Percentiles rank a stretch among this genome's conserved stretches.
These are phyloP conservation scores for Azolla pinnata DNA, from an alignment of 75 land plant species.

Conservation along the genomic window DNA sequence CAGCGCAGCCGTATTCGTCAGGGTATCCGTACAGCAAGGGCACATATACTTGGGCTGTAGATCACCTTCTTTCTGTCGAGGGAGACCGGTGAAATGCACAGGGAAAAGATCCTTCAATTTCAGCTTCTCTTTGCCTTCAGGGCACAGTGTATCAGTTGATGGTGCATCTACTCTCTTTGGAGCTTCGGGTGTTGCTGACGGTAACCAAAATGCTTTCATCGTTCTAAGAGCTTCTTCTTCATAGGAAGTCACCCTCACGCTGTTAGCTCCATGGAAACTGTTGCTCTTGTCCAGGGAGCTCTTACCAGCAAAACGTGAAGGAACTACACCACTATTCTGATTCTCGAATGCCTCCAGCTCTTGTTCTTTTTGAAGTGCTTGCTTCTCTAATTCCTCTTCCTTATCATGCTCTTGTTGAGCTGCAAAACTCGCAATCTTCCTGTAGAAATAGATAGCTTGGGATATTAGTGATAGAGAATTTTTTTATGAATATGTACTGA, in stretches of 20 bases:
- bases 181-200: conserved; percentile 93
- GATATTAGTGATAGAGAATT: no score
- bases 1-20: conserved; percentile 63
- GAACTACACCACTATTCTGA: conserved; percentile 92
- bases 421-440: conserved; percentile 61
- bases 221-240: conserved; percentile 95
- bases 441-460: no score
- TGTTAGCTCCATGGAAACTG: conserved; percentile 95
- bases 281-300: conserved; percentile 30
- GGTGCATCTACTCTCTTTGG: conserved; percentile 67
- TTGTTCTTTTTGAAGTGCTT: conserved; percentile 50
- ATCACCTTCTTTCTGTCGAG: conserved; percentile 26
- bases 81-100: conserved; percentile 42
- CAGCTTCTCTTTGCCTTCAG: conserved; percentile 94
- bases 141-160: conserved; percentile 60
- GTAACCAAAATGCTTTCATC: conserved; percentile 99
- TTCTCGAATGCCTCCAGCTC: conserved; percentile 92
- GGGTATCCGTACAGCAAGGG: conserved; percentile 86
- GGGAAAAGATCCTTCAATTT: conserved; percentile 77
- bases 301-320: conserved; percentile 50
- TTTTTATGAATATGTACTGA: no score
- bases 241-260: conserved; percentile 80
- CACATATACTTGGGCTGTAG: conserved; percentile 54
- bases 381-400: conserved; percentile 71
- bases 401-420: conserved; percentile 75